Conservation (phyloP, 495 filamentous ascomycete species). For the Neurospora sp. region DNA sequence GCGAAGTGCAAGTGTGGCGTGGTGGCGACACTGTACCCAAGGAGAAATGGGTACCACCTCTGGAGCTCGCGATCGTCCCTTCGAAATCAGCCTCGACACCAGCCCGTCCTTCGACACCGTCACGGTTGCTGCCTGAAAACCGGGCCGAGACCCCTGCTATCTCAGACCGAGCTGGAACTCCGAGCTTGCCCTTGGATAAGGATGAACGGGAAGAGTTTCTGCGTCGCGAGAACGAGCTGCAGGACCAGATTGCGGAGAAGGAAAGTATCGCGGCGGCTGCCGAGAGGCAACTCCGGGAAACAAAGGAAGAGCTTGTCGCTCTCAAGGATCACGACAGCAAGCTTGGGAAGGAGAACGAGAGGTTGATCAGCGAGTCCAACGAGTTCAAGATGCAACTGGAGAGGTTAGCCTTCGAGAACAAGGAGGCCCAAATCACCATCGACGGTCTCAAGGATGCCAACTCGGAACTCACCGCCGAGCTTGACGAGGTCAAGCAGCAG, state of each 20-base stretch:
- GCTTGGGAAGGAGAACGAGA: conserved; percentile 79
- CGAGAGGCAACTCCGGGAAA: conserved; percentile 68
- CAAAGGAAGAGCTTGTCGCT: conserved; percentile 69
- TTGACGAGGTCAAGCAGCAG: conserved; percentile 95
- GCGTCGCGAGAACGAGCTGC: conserved; percentile 88
- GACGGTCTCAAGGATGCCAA: conserved; percentile 95
- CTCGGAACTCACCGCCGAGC: conserved; percentile 74
- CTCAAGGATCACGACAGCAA: conserved; percentile 75
- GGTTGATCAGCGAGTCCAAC: conserved; percentile 70
- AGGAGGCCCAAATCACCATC: conserved; percentile 92
- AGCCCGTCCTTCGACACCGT: conserved; percentile 70
- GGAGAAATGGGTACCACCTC: conserved; percentile 49
- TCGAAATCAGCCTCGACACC: conserved; percentile 50
- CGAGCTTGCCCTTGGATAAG: conserved; percentile 81
- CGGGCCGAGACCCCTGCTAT: conserved; percentile 52
- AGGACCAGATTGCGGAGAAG: conserved; percentile 90
- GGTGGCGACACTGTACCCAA: conserved; percentile 79
- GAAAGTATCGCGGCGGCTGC: conserved; percentile 69
- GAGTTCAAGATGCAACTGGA: conserved; percentile 93
- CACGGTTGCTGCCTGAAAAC: conserved; percentile 68
- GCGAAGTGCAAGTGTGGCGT: conserved; percentile 79
- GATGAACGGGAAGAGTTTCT: conserved; percentile 96
- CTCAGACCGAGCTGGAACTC: conserved; percentile 72
- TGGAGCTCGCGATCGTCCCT: conserved; percentile 3
- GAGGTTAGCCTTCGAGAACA: conserved; percentile 88